Percentiles rank a stretch among this genome's conserved stretches.
Conservation (phyloP, 2,329 filamentous ascomycete genomes). For the Curvularia eragrostidis region DNA sequence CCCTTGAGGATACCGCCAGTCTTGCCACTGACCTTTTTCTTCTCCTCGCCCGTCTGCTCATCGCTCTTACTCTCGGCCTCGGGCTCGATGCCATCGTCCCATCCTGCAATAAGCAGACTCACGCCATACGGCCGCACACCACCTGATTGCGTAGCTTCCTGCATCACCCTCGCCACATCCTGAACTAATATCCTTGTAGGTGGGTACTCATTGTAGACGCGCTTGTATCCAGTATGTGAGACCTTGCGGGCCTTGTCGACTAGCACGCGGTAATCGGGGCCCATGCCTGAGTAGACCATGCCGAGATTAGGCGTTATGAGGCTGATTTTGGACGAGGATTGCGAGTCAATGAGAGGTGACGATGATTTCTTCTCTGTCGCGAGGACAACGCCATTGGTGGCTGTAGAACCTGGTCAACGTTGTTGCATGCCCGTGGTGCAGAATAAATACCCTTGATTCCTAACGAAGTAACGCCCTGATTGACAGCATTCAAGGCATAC, state of each 20-base stretch:
- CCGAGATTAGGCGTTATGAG: constrained; percentile 98
- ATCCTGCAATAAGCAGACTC: constrained; percentile 91
- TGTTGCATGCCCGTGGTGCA: background rate
- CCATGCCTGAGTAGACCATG: constrained; percentile 99
- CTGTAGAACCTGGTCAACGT: constrained; percentile 56
- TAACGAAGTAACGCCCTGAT: constrained; percentile 97
- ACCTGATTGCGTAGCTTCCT: constrained; percentile 97
- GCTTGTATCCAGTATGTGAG: constrained; percentile 98
- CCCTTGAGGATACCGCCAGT: constrained; percentile 96
- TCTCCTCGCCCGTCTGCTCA: constrained; percentile 62
- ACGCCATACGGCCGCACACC: constrained; percentile 98
- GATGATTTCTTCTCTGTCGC: constrained; percentile 99
- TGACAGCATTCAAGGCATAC: constrained; percentile 98
- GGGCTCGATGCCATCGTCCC: constrained; percentile 95
- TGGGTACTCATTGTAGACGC: constrained; percentile 99
- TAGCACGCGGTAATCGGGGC: constrained; percentile 95
- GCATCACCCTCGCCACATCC: constrained; percentile 96
- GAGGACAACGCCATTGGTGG: constrained; percentile 97
- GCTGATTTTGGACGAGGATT: constrained; percentile 95
- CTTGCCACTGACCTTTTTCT: constrained; percentile 80
- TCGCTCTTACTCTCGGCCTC: constrained; percentile 71
- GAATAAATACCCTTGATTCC: constrained; percentile 85
- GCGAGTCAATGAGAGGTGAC: constrained; percentile 92
- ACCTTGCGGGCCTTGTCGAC: constrained; percentile 98
- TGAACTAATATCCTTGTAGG: constrained; percentile 98